These are phyloP conservation scores for Apiotrichum veenhuisii DNA, from an alignment of 1,284 basidiomycete genomes.

Conservation along the genomic window DNA sequence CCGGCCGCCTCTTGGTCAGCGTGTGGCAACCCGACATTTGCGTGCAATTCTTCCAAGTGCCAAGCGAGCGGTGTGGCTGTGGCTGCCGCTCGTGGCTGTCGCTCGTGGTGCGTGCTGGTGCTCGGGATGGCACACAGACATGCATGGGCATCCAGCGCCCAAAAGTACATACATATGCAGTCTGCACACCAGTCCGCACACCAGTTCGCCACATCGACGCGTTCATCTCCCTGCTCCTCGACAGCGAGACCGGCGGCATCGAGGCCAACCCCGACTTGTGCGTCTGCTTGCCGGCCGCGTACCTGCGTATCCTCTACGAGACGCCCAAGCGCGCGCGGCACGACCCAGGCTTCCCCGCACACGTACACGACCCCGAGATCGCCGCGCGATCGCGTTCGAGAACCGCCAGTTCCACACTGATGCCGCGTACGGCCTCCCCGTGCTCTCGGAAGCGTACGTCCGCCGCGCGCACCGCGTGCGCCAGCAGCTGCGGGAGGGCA, in stretches of 20 bases:
- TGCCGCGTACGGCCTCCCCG: neutral
- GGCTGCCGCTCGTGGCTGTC: too few relatives aligned
- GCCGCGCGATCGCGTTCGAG: neutral
- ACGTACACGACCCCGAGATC: neutral
- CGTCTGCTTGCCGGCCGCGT: neutral
- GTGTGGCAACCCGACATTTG: too few relatives aligned
- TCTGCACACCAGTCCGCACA: too few relatives aligned
- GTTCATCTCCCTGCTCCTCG: neutral
- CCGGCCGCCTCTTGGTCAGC: too few relatives aligned
- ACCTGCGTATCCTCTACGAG: neutral
- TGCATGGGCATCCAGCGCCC: too few relatives aligned
- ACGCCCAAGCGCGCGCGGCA: neutral
- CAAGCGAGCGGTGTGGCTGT: too few relatives aligned
- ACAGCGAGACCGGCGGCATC: neutral
- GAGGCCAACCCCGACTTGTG: neutral
- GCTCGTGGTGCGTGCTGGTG: too few relatives aligned
- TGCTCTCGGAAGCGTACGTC: neutral
- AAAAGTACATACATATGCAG: too few relatives aligned
- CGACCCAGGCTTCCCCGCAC: neutral
- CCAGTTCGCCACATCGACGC: too few relatives aligned
- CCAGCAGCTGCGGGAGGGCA: neutral
- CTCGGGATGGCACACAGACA: too few relatives aligned
- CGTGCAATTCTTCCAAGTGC: too few relatives aligned
- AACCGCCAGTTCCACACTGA: neutral
- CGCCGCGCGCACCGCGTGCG: neutral